Percentiles rank a stretch among this genome's conserved stretches.
These are phyloP conservation scores for Polyrhizophydium stewartii DNA, from an alignment of 371 early-diverging fungal genomes.

Conservation along the genomic window DNA sequence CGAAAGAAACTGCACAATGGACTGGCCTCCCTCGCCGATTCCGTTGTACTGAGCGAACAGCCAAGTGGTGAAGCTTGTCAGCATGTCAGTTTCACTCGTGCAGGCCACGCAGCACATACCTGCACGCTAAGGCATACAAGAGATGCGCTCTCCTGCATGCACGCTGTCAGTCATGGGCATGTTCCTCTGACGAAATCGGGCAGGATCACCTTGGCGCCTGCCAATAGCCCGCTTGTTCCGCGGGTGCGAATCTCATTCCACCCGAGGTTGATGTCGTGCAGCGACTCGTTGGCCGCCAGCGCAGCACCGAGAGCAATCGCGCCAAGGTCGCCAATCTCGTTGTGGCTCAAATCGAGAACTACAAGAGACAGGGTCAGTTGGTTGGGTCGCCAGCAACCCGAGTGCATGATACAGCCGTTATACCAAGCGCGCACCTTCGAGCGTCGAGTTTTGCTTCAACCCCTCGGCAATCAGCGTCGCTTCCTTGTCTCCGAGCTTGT, in stretches of 20 bases:
- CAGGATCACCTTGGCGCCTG: neutral
- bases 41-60: conserved; percentile 28
- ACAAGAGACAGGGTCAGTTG: too few relatives aligned
- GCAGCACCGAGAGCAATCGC: conserved; percentile 39
- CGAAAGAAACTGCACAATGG: conserved; percentile 18
- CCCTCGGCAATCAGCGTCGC: conserved; percentile 34
- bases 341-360: conserved; percentile 41
- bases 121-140: conserved; percentile 6
- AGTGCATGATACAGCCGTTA: neutral
- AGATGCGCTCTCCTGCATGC: conserved; percentile 31
- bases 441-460: conserved; percentile 32
- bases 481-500: conserved; percentile 37
- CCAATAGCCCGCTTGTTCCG: neutral
- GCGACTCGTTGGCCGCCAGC: conserved; percentile 27
- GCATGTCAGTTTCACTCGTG: conserved; percentile 14
- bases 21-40: conserved; percentile 29
- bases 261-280: conserved; percentile 41
- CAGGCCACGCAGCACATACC: neutral
- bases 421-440: conserved; percentile 20
- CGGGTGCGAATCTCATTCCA: neutral
- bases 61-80: neutral
- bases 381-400: neutral
- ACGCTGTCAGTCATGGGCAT: neutral
- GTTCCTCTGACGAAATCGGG: neutral
- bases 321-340: conserved; percentile 42